These are phyloP conservation scores for Wickerhamomyces subpelliculosus DNA, from an alignment of 805 yeast species.

Conservation along the genomic window DNA sequence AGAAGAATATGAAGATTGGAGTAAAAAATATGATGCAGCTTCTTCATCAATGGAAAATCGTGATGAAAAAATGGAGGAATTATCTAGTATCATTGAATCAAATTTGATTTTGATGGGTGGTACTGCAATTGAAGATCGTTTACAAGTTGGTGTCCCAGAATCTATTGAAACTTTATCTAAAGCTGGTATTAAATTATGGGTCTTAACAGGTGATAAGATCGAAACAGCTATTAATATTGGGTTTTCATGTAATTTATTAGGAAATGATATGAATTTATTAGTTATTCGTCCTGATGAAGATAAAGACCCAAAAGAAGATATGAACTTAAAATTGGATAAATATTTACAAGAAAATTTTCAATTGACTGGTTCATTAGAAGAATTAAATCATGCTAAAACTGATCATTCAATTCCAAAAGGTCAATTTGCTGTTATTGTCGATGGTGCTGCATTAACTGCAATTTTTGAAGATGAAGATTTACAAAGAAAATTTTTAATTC, in stretches of 20 bases:
- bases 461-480: slow-evolving; percentile 37
- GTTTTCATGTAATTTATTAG: slow-evolving; percentile 67
- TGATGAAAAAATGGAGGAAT: slow-evolving; percentile 68
- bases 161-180: slow-evolving; percentile 60
- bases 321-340: slow-evolving; percentile 42
- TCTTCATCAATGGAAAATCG: slow-evolving; percentile 56
- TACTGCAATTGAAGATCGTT: slow-evolving; percentile 81
- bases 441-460: slow-evolving; percentile 65
- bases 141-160: slow-evolving; percentile 83
- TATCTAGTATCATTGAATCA: slow-evolving; percentile 64
- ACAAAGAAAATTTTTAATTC: slow-evolving; percentile 52
- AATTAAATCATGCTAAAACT: slow-evolving; percentile 43
- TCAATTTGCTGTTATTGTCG: slow-evolving; percentile 61
- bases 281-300: slow-evolving; percentile 45
- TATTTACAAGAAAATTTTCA: slow-evolving; percentile 39
- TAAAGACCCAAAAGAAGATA: slow-evolving; percentile 29
- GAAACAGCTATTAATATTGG: slow-evolving; percentile 86
- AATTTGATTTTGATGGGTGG: slow-evolving; percentile 67
- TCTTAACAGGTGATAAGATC: slow-evolving; percentile 74
- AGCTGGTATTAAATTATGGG: slow-evolving; percentile 83
- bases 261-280: slow-evolving; percentile 65
- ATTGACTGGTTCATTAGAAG: slow-evolving; percentile 52
- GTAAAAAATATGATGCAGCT: slow-evolving; percentile 52
- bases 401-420: slow-evolving; percentile 66
- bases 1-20: slow-evolving; percentile 59